These are phyloP conservation scores for Micractinium sp. DNA, from an alignment of 139 green algal species.

Conservation along the genomic window DNA sequence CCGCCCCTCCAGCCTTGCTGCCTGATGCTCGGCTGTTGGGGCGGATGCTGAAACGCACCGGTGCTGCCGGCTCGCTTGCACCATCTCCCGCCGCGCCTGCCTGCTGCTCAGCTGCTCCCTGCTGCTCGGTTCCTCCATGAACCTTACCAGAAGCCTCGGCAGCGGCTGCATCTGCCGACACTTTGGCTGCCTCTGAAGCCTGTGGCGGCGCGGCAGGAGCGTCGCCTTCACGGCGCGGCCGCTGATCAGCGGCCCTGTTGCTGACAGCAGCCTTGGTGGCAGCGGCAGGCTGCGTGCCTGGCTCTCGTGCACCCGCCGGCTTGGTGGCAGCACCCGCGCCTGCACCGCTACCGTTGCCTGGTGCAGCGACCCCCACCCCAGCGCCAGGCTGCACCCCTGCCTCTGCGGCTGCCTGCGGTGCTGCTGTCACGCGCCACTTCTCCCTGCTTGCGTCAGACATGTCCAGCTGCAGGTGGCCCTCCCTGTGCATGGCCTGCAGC, in stretches of 20 bases:
- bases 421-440: not conserved
- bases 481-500: slow-evolving; percentile 24
- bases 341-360: not conserved
- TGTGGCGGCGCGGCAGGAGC: not conserved
- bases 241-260: not conserved
- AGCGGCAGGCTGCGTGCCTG: not conserved
- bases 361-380: too few relatives aligned
- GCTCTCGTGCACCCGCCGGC: not conserved
- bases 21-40: not conserved
- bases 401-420: not conserved
- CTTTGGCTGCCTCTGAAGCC: not conserved
- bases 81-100: not conserved
- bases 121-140: not conserved
- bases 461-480: slow-evolving; percentile 22
- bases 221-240: too few relatives aligned
- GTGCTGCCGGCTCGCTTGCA: not conserved
- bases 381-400: not conserved
- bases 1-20: not conserved
- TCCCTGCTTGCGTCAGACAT: not conserved
- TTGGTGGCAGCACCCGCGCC: not conserved
- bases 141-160: not conserved
- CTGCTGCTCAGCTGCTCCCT: not conserved
- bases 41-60: slow-evolving; percentile 18
- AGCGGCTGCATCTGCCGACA: not conserved
- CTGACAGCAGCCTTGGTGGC: not conserved